A percentile compares a stretch with the other conserved stretches of the same genome.
Conservation (phyloP, 139 green algal genomes). For the Tetradesmus obliquus region DNA sequence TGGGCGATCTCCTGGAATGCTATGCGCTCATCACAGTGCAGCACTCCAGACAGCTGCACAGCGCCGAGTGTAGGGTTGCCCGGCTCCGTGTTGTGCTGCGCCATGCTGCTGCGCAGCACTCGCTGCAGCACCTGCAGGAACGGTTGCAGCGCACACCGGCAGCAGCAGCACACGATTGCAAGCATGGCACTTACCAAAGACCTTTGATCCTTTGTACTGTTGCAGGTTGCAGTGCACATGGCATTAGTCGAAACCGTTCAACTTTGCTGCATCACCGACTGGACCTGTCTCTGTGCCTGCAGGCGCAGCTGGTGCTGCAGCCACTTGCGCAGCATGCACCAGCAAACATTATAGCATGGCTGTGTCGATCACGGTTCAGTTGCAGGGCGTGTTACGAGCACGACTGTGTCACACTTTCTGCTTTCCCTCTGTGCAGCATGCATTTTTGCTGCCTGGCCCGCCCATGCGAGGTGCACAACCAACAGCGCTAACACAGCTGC, state of each 20-base stretch:
- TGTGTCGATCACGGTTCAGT: too few species aligned
- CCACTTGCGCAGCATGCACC: not conserved
- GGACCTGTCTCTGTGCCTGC: not conserved
- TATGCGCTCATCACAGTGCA: constrained; percentile 77
- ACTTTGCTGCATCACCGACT: not conserved
- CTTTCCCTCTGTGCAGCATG: not conserved
- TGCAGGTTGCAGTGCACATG: too few species aligned
- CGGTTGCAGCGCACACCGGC: not conserved
- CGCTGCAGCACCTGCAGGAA: constrained; percentile 64
- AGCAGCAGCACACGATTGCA: not conserved
- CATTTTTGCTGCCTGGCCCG: constrained; percentile 14
- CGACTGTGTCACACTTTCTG: too few species aligned
- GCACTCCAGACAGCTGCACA: constrained; percentile 76
- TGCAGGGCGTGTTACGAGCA: too few species aligned
- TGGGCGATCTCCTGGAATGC: constrained; percentile 68
- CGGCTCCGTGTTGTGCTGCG: constrained; percentile 49
- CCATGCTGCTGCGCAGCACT: constrained; percentile 48
- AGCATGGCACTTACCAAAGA: not conserved
- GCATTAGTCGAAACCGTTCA: too few species aligned
- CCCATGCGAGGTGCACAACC: not conserved
- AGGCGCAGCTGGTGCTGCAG: not conserved
- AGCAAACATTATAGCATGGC: not conserved
- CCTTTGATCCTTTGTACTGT: too few species aligned
- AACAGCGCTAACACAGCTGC: not conserved
- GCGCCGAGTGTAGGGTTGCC: constrained; percentile 69